These are phyloP conservation scores for Lentinus polychrous DNA, from an alignment of 1,284 basidiomycete genomes.

Conservation along the genomic window DNA sequence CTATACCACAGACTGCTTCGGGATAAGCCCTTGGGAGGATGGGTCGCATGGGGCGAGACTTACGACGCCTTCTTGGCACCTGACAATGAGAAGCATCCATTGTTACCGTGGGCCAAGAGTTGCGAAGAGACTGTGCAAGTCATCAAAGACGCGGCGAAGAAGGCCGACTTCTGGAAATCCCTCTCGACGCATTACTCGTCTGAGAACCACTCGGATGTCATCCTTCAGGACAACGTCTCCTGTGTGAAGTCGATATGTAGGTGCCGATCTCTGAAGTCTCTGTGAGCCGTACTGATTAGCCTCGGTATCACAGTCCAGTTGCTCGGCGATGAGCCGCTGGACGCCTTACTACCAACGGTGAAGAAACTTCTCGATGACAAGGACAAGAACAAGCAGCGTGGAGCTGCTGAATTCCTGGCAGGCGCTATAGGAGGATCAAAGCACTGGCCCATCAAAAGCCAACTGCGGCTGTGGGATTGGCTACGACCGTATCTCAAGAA, in stretches of 20 bases:
- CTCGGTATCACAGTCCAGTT: slow-evolving; percentile 47
- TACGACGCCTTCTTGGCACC: slow-evolving; percentile 44
- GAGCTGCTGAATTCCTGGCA: slow-evolving; percentile 80
- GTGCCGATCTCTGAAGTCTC: slow-evolving; percentile 16
- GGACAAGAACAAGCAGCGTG: slow-evolving; percentile 81
- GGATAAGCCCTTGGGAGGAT: slow-evolving; percentile 53
- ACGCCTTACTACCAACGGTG: slow-evolving; percentile 44
- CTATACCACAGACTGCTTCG: slow-evolving; percentile 33
- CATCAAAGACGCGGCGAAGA: slow-evolving; percentile 38
- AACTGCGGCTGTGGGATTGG: slow-evolving; percentile 78
- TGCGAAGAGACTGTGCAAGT: slow-evolving; percentile 40
- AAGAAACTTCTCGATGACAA: slow-evolving; percentile 49
- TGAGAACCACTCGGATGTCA: slow-evolving; percentile 54
- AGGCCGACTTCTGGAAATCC: slow-evolving; percentile 52
- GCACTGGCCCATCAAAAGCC: slow-evolving; percentile 78
- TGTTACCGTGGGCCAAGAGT: slow-evolving; percentile 48
- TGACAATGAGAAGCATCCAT: slow-evolving; percentile 37
- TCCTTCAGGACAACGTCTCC: slow-evolving; percentile 64
- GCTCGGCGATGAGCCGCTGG: slow-evolving; percentile 58
- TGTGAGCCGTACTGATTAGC: slow-evolving; percentile 1
- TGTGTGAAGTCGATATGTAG: slow-evolving; percentile 68
- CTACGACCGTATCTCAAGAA: slow-evolving; percentile 61
- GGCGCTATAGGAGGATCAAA: slow-evolving; percentile 79
- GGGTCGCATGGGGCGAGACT: slow-evolving; percentile 49
- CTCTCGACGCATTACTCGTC: slow-evolving; percentile 55